These are phyloP conservation scores for Cenchrus americanus DNA, from an alignment of 176 grass and related monocot genomes.

Conservation along the genomic window DNA sequence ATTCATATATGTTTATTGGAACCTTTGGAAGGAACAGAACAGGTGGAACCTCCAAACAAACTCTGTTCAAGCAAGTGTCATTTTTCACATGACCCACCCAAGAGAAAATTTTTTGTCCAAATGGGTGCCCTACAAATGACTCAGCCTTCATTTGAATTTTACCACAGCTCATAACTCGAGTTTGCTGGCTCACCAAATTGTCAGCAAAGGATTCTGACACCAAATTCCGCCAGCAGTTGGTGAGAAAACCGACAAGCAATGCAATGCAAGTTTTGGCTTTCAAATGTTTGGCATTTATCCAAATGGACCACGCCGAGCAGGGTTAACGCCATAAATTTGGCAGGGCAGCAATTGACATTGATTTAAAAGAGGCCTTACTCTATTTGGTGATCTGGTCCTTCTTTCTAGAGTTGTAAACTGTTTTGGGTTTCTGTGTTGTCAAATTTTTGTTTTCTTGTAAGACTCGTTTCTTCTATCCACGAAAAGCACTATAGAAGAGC, in stretches of 20 bases:
- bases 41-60: not conserved
- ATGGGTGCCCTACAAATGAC: not conserved
- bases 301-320: not conserved
- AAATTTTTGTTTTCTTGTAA: not conserved
- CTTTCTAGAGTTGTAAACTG: not conserved
- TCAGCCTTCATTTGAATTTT: not conserved
- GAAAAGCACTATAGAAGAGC: not conserved
- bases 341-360: not conserved
- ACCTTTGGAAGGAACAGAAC: not conserved
- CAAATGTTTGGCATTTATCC: not conserved
- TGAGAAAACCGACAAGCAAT: not conserved
- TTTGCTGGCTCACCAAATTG: not conserved
- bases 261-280: not conserved
- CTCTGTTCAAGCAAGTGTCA: not conserved
- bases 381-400: not conserved
- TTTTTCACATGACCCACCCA: not conserved
- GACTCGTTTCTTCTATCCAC: not conserved
- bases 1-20: not conserved
- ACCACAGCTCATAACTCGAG: not conserved
- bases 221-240: not conserved
- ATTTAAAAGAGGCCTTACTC: not conserved
- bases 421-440: not conserved
- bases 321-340: not conserved
- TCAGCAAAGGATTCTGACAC: not conserved
- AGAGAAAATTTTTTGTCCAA: not conserved